Evolutionary conservation across 106 monocot genomes (phyloP), one percentile per base, ranked within the genome.

Genomic region (Phalaenopsis aphrodite): DNA sequence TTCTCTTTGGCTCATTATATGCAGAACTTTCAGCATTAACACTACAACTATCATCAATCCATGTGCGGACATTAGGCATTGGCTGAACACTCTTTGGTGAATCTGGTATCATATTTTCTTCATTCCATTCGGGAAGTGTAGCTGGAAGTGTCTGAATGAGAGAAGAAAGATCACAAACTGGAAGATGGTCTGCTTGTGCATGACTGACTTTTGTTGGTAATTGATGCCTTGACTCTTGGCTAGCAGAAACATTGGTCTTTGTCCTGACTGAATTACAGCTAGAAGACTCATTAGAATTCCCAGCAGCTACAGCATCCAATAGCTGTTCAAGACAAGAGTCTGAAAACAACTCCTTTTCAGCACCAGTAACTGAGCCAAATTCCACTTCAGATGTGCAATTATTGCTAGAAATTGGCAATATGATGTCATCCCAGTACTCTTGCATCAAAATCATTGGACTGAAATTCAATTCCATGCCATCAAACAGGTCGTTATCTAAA

Each of bases 401-500:
- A 7, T 17, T 64, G 67, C 64, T 76, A 30, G 38, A 56, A 17
- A 52, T 21, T 55, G 84, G 78, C 39, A 85, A 79, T 43, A 84
- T 5, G 49, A 86, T 76, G 69, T 86, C 87, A 76, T 93, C 91
- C 85, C 87, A 93, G 57, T 56, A 82, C 9, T 84, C 74, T 74
- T 74, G 45, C 19, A 5, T 42, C 74, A 74, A 74, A 74, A 74
- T 45, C n/a, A 74, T 42, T 12, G 81, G 49, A 45, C 58, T 89
- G 1, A 87, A 58, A 78, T 92, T 90, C 47, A 92, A 77, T 30
- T 85, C 88, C 67, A 93, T 84, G 61, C 85, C 83, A 79, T 89
- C 89, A 61, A 89, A 88, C 15, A 92, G 55, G 49, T 93, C 87
- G 47, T 81, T 78, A 55, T 86, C 83, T 12, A 61, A 55, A 68